Conservation (phyloP, 1,284 basidiomycete genomes). For the Puccinia polysora region DNA sequence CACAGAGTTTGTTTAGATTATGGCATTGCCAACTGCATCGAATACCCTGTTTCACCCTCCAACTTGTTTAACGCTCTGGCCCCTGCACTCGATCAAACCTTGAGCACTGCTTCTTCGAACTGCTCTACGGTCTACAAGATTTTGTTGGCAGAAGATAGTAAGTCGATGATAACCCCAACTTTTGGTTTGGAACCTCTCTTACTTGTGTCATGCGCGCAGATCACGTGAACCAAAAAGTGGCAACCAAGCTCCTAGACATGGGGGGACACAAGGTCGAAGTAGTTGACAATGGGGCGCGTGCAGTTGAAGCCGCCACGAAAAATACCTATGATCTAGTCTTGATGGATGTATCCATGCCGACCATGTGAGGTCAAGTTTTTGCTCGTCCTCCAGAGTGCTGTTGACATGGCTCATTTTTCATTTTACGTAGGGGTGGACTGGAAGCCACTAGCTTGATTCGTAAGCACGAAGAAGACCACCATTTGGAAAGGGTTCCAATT, state of each 20-base stretch:
- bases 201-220: background rate
- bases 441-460: constrained; percentile 42
- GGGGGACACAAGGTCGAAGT: constrained; percentile 32
- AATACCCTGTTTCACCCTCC: constrained; percentile 75
- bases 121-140: constrained; percentile 41
- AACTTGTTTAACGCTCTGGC: constrained; percentile 39
- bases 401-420: background rate
- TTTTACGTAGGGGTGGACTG: constrained; percentile 44
- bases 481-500: constrained; percentile 36
- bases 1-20: constrained; percentile 71
- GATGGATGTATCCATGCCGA: constrained; percentile 39
- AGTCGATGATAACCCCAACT: background rate
- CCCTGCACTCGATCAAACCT: constrained; percentile 39
- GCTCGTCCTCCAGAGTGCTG: constrained; percentile 5
- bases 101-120: constrained; percentile 60
- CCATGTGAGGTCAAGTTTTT: constrained; percentile 16
- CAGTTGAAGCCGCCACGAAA: constrained; percentile 34
- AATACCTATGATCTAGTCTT: constrained; percentile 40
- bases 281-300: constrained; percentile 42
- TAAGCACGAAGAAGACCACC: constrained; percentile 39
- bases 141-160: constrained; percentile 44
- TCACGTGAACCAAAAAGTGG: constrained; percentile 43
- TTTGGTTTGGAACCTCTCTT: too few relatives aligned
- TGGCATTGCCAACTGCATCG: constrained; percentile 82
- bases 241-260: constrained; percentile 27